phyloP scores from a whole-genome alignment of 345 rosid species.

The Limnanthes douglasii region DNA sequence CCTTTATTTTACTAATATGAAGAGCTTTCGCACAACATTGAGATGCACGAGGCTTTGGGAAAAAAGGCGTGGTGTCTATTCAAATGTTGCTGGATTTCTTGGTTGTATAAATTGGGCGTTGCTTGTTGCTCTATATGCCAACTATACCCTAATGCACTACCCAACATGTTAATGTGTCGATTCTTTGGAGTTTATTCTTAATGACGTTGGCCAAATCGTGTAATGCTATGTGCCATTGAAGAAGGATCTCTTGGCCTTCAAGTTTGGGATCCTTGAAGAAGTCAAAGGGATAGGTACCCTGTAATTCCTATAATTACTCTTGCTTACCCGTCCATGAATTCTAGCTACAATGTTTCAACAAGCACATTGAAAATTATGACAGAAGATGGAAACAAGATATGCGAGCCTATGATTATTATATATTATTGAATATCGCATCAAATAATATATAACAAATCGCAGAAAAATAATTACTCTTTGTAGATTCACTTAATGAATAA shows the following conservation, averaged over 20 bases:
- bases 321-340: conserved; percentile 74
- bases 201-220: conserved; percentile 87
- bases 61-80: conserved; percentile 71
- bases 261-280: conserved; percentile 67
- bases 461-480: too few relatives aligned
- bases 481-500: too few relatives aligned
- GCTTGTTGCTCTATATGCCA: conserved; percentile 84
- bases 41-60: conserved; percentile 74
- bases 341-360: conserved; percentile 61
- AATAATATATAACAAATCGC: too few relatives aligned
- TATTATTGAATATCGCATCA: too few relatives aligned
- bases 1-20: conserved; percentile 7
- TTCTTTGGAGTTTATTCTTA: conserved; percentile 66
- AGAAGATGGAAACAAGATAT: conserved; percentile 55
- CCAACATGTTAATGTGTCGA: conserved; percentile 60
- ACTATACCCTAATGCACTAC: conserved; percentile 65
- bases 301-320: conserved; percentile 81
- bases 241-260: conserved; percentile 65
- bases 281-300: conserved; percentile 48
- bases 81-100: conserved; percentile 78
- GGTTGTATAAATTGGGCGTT: conserved; percentile 79
- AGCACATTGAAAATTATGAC: conserved; percentile 64
- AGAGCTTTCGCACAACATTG: conserved; percentile 64
- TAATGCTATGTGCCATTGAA: conserved; percentile 55
- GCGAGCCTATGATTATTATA: too few relatives aligned